Evolutionary conservation across 208 protist genomes (phyloP), one percentile per base, ranked within the genome.

Genomic region (Leishmania tarentolae): DNA sequence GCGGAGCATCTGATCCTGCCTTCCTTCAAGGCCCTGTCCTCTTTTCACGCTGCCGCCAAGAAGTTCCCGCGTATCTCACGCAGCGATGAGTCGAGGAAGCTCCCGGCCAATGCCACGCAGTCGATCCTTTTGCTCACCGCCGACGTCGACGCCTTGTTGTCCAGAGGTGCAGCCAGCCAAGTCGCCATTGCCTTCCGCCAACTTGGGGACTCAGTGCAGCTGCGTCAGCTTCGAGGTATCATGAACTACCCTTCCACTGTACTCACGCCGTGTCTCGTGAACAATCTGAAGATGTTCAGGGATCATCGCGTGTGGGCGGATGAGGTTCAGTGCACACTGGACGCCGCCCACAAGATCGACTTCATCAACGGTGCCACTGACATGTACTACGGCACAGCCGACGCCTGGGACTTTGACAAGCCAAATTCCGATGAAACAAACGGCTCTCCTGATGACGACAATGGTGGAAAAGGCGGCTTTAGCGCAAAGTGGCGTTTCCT

Each of bases 401-500:
- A 94, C 72, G 82, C 87, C 31, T 94, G 90, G 90, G 84, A 90
- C 57, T 94, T 91, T 72, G 91, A 87, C 53, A 57, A 46, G 42
- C 85, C 88, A 50, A 87, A 91, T 65, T 57, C 50, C 37, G 83
- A 86, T 24, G 88, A 94, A 71, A 73, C 79, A 24, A 46, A 75
- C n/a, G 72, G 73, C 37, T 80, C 75, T 47, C 65, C 69, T 52
- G 81, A 52, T n/a, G 68, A 35, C 59, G 66, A 75, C 40, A 28
- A 42, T 37, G 56, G 52, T 8, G 76, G 75, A 6, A 31, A 52
- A 4, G 19, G 44, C 40, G 73, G 71, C 44, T 17, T 44, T 11
- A 44, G 21, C 35, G 3, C 6, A 72, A 11, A 47, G 70, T 66
- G 53, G 75, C 35, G 57, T 13, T n/a, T n/a, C 6, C n/a, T 86